Conservation (phyloP, 345 rosid genomes). For the Eucalyptus sp. region DNA sequence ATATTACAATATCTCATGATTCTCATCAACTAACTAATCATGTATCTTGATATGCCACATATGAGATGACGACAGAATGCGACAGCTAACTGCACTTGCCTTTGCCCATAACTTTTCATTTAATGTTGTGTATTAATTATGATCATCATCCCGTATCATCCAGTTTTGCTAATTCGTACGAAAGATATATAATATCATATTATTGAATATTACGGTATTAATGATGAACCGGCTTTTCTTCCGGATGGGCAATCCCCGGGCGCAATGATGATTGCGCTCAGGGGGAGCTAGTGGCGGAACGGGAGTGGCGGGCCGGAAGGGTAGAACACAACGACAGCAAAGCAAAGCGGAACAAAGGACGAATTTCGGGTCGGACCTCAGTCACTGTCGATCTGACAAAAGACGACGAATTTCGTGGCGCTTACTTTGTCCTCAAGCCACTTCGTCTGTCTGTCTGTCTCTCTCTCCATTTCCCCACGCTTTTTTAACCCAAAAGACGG, state of each 20-base stretch:
- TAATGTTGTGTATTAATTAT: not conserved
- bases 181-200: not conserved
- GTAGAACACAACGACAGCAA: not conserved
- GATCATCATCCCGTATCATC: not conserved
- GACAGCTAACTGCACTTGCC: not conserved
- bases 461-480: not conserved
- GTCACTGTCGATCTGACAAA: not conserved
- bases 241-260: not conserved
- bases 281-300: not conserved
- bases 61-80: too few relatives aligned
- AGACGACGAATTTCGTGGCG: not conserved
- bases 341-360: not conserved
- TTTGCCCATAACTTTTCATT: not conserved
- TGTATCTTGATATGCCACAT: too few relatives aligned
- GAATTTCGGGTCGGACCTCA: not conserved
- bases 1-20: too few relatives aligned
- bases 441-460: not conserved
- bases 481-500: not conserved
- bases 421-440: not conserved
- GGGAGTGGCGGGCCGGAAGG: not conserved
- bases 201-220: too few relatives aligned
- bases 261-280: not conserved
- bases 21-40: too few relatives aligned
- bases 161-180: not conserved
- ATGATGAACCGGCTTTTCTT: not conserved